Percentiles rank a stretch among this genome's conserved stretches.
Conservation (phyloP, 2,329 filamentous ascomycete species). For the Cordyceps farinosa region DNA sequence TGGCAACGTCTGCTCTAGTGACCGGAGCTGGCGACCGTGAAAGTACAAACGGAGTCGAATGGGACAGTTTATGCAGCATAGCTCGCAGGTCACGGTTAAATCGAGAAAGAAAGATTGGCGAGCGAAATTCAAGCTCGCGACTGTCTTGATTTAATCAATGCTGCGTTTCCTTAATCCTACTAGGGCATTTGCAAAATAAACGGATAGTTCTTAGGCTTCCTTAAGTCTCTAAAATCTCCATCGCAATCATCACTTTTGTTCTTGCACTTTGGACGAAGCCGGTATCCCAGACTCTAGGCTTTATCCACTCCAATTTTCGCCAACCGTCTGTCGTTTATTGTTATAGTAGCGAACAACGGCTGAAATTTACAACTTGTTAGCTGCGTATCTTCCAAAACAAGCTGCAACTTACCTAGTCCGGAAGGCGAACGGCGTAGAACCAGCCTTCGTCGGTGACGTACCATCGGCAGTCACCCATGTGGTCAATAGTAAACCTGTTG, state of each 20-base stretch:
- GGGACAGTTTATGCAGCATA: too few relatives aligned
- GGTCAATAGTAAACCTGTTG: constrained; percentile 58
- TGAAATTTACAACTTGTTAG: not conserved
- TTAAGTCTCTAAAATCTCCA: not conserved
- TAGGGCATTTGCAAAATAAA: constrained; percentile 7
- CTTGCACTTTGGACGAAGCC: not conserved
- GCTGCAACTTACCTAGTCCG: constrained; percentile 28
- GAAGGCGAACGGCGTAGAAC: constrained; percentile 59
- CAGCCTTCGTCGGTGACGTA: constrained; percentile 54
- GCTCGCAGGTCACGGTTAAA: not conserved
- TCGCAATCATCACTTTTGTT: not conserved
- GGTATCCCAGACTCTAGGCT: not conserved
- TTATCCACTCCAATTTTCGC: not conserved
- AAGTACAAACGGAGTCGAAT: not conserved
- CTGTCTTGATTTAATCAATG: not conserved
- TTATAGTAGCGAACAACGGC: not conserved
- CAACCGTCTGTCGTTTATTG: not conserved
- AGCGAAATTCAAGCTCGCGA: not conserved
- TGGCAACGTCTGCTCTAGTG: too few relatives aligned
- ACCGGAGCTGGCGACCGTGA: not conserved
- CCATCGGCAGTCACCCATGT: constrained; percentile 55
- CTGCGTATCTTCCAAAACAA: not conserved
- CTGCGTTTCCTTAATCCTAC: not conserved
- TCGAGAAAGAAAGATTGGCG: not conserved
- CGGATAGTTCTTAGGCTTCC: not conserved